A percentile compares a stretch with the other conserved stretches of the same genome.
These are phyloP conservation scores for Lactarius pseudohatsudake DNA, from an alignment of 768 basidiomycete species.

Conservation along the genomic window DNA sequence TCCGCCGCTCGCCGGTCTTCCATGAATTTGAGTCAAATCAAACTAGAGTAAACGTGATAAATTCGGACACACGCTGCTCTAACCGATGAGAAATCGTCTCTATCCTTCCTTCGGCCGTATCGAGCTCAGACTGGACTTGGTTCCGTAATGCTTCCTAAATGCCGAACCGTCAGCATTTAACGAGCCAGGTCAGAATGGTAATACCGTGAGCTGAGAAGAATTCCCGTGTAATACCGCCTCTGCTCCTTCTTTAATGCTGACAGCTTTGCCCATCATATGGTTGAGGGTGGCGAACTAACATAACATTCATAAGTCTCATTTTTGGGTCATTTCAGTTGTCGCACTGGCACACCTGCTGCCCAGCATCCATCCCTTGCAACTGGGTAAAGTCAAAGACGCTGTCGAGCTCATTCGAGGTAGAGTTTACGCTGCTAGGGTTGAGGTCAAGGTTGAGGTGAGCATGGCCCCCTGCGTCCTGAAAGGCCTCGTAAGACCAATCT, in stretches of 20 bases:
- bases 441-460: neutral
- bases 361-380: conserved; percentile 27
- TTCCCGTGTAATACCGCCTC: conserved; percentile 24
- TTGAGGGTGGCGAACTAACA: conserved; percentile 23
- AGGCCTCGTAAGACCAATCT: conserved; percentile 16
- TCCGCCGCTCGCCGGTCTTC: conserved; percentile 27
- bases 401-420: conserved; percentile 15
- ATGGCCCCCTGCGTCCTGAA: conserved; percentile 13
- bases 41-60: neutral
- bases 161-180: neutral
- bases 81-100: conserved; percentile 26
- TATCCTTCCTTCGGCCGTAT: conserved; percentile 25
- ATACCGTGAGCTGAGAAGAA: conserved; percentile 23
- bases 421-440: neutral
- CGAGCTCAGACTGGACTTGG: conserved; percentile 28
- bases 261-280: conserved; percentile 28
- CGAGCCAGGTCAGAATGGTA: neutral
- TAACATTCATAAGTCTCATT: neutral
- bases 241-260: conserved; percentile 30
- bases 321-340: neutral
- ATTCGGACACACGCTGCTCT: conserved; percentile 22
- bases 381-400: conserved; percentile 23
- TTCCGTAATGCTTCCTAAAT: conserved; percentile 23
- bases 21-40: neutral
- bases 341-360: conserved; percentile 20